A percentile compares a stretch with the other conserved stretches of the same genome.
Evolutionary conservation across 352 stramenopile genomes (phyloP).

Genomic region (Pythium guiyangense): DNA sequence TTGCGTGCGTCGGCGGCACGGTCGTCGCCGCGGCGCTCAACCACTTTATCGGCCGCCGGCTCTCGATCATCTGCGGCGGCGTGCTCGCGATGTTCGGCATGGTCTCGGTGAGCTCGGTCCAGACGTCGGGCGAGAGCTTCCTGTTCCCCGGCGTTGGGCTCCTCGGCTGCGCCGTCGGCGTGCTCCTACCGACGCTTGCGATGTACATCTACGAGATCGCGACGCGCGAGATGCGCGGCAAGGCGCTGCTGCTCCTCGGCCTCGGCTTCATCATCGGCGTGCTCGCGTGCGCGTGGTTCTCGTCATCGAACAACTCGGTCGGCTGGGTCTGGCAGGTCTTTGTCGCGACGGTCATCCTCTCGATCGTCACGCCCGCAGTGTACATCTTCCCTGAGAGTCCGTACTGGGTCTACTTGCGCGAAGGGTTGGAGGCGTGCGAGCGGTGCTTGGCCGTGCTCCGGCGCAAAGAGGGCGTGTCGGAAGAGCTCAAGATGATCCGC

Average conservation of each 20-base stretch:
- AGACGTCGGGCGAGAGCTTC: constrained; percentile 44
- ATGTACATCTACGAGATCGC: constrained; percentile 88
- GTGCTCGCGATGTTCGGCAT: constrained; percentile 67
- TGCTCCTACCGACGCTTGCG: constrained; percentile 68
- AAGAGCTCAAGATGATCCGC: constrained; percentile 76
- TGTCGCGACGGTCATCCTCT: constrained; percentile 69
- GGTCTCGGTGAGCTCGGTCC: constrained; percentile 61
- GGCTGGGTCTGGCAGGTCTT: constrained; percentile 87
- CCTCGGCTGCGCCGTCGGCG: constrained; percentile 46
- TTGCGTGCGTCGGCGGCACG: constrained; percentile 39
- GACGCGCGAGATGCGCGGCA: constrained; percentile 77
- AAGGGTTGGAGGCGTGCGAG: constrained; percentile 72
- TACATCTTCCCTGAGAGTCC: constrained; percentile 86
- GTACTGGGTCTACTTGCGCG: constrained; percentile 81
- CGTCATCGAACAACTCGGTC: constrained; percentile 63
- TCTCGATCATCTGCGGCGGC: constrained; percentile 69
- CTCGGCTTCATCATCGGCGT: constrained; percentile 67
- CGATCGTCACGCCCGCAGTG: constrained; percentile 71
- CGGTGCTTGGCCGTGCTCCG: constrained; percentile 64
- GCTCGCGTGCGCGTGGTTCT: constrained; percentile 61
- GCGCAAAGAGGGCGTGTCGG: constrained; percentile 67
- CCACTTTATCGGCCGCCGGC: constrained; percentile 69
- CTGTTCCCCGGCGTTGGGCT: constrained; percentile 61
- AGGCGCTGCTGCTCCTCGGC: constrained; percentile 69
- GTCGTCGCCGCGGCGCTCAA: constrained; percentile 52